Evolutionary conservation across 768 basidiomycete genomes (phyloP).

Genomic region (Tremella fuciformis): DNA sequence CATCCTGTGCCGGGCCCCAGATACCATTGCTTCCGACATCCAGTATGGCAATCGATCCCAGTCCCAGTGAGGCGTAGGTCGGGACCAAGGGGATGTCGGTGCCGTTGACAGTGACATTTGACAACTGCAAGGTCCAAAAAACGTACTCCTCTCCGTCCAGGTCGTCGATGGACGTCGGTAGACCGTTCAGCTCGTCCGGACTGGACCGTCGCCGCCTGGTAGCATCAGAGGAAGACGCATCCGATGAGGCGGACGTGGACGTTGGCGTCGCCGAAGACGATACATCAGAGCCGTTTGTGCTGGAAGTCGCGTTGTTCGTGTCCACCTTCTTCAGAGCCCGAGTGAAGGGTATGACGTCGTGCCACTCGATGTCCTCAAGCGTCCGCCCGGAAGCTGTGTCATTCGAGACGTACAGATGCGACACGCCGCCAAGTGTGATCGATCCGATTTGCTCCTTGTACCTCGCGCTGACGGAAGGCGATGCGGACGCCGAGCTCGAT

Average conservation of each 20-base stretch:
- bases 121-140: constrained; percentile 40
- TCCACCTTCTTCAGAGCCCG: constrained; percentile 12
- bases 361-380: constrained; percentile 44
- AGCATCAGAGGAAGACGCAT: not conserved
- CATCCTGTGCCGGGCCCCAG: constrained; percentile 45
- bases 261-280: constrained; percentile 5
- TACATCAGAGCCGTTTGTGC: constrained; percentile 4
- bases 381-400: constrained; percentile 25
- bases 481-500: constrained; percentile 21
- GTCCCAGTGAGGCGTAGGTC: constrained; percentile 31
- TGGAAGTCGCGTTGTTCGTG: constrained; percentile 5
- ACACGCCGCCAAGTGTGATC: constrained; percentile 43
- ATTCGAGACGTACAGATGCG: constrained; percentile 23
- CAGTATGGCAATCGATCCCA: constrained; percentile 36
- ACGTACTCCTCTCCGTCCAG: constrained; percentile 28
- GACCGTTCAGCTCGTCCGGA: not conserved
- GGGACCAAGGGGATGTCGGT: constrained; percentile 33
- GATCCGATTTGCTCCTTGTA: constrained; percentile 22
- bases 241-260: not conserved
- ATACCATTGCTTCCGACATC: constrained; percentile 49
- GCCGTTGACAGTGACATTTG: constrained; percentile 43
- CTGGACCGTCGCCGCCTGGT: not conserved
- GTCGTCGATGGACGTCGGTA: constrained; percentile 15
- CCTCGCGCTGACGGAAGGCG: constrained; percentile 20
- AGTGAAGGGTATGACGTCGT: constrained; percentile 42